Base-by-base conservation (phyloP, 225 moss, liverwort and hornwort species). In the Climacium dendroides region DNA sequence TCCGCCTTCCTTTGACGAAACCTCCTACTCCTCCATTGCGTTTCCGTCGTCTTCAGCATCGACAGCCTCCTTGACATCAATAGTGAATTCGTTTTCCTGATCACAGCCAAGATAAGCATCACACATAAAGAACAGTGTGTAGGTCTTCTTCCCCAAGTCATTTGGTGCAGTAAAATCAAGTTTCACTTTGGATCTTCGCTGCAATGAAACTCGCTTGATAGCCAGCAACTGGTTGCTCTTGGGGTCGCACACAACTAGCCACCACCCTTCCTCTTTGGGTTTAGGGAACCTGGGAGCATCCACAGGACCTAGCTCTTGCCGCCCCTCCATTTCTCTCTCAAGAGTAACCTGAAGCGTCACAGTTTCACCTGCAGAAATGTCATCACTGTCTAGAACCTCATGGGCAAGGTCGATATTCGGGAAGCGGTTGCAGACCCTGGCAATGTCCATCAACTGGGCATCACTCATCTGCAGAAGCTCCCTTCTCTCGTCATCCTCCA, bases 241-340 rank as follows among this genome's bases (percentile, higher is more conserved):
- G 15, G 93, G 95, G 57, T 97, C 96, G 75, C 97, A 95, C 45
- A 97, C 95, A 39, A 97, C 97, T 73, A 97, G 93, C 97, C 97
- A 97, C 97, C 97, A 97, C 29, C 97, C 96, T 93, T 96, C 97
- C 87, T 96, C 97, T 85, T 97, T 97, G 9, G 95, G 95, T 87
- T 97, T 97, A 3, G 97, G 96, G 83, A 95, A 97, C 73, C 97
- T 92, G 66, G 95, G 96, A 53, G 97, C 97, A 87, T 97, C 96
- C 60, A 97, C 96, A 71, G 95, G 93, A 58, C 95, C 95, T 73
- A 97, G 89, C 61, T 97, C 97, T 88, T 93, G 97, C 83, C 92
- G 89, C 58, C 94, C 96, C 87, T 97, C 96, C 94, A 97, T 89
- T 87, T 97, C 96, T 86, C 97, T 93, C 86, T 97, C 97, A 1